These are phyloP conservation scores for Ascochyta fabae DNA, from an alignment of 2,329 filamentous ascomycete species.

Conservation along the genomic window DNA sequence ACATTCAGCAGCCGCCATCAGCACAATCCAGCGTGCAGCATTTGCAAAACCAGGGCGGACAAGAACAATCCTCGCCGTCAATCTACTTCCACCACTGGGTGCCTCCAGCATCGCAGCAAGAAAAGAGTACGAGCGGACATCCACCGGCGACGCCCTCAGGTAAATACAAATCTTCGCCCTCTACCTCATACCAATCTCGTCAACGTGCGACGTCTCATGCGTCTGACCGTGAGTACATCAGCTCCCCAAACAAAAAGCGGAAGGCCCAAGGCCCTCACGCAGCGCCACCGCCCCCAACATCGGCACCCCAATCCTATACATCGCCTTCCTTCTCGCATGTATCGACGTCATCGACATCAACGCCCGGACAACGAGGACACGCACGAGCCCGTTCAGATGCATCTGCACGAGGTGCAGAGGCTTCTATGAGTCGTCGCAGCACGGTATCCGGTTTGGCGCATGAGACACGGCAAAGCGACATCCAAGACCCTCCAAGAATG, in stretches of 20 bases:
- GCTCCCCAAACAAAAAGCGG: conserved; percentile 79
- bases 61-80: conserved; percentile 71
- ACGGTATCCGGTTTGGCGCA: conserved; percentile 43
- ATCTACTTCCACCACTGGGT: conserved; percentile 96
- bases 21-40: conserved; percentile 50
- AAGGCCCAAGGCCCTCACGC: conserved; percentile 69
- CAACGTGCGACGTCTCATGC: conserved; percentile 59
- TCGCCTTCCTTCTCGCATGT: conserved; percentile 63
- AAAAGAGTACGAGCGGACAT: conserved; percentile 61
- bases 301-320: conserved; percentile 55
- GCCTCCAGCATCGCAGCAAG: conserved; percentile 72
- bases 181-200: conserved; percentile 42
- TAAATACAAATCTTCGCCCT: conserved; percentile 56
- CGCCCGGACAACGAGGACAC: conserved; percentile 66
- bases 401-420: conserved; percentile 52
- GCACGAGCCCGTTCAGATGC: conserved; percentile 70
- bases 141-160: conserved; percentile 77
- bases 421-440: conserved; percentile 42
- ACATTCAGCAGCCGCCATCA: conserved; percentile 55
- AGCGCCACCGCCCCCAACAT: conserved; percentile 58
- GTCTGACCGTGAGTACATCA: conserved; percentile 67
- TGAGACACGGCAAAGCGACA: conserved; percentile 38
- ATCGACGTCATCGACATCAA: conserved; percentile 60
- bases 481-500: conserved; percentile 32
- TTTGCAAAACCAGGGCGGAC: conserved; percentile 57